Evolutionary conservation across 768 basidiomycete genomes (phyloP).

Genomic region (Trametes cingulata): DNA sequence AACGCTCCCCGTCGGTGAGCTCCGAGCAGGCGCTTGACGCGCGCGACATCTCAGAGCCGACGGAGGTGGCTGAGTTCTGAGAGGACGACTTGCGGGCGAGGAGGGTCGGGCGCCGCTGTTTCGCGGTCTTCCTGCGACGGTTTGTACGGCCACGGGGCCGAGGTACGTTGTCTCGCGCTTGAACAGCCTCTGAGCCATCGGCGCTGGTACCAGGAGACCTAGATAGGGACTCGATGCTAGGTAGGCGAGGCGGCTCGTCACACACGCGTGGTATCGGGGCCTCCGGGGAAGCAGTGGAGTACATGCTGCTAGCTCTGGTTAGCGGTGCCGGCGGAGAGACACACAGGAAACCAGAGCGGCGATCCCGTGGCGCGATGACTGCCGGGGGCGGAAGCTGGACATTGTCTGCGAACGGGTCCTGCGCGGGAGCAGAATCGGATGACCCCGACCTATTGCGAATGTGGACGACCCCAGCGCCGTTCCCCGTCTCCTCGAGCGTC

Average conservation of each 20-base stretch:
- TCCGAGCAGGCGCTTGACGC: conserved; percentile 18
- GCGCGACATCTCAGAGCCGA: conserved; percentile 31
- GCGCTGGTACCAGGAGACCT: too few relatives aligned
- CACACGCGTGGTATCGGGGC: neutral
- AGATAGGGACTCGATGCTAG: conserved; percentile 8
- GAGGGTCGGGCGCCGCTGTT: conserved; percentile 7
- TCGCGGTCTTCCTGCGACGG: conserved; percentile 3
- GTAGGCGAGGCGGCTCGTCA: conserved; percentile 17
- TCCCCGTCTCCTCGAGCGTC: conserved; percentile 8
- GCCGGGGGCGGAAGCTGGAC: conserved; percentile 6
- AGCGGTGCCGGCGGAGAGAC: neutral
- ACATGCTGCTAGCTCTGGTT: conserved; percentile 20
- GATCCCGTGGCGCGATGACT: neutral
- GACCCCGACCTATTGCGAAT: neutral
- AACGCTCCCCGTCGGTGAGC: conserved; percentile 30
- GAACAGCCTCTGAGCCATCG: neutral
- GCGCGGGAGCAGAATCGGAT: neutral
- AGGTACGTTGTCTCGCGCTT: neutral
- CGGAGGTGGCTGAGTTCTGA: conserved; percentile 17
- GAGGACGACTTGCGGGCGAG: conserved; percentile 20
- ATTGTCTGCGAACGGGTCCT: conserved; percentile 13
- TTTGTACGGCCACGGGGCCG: neutral
- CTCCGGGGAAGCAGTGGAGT: conserved; percentile 7
- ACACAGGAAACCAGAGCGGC: neutral
- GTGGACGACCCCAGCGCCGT: conserved; percentile 4